Base-by-base conservation (phyloP, 208 protist species). In the Acanthamoeba triangularis region DNA sequence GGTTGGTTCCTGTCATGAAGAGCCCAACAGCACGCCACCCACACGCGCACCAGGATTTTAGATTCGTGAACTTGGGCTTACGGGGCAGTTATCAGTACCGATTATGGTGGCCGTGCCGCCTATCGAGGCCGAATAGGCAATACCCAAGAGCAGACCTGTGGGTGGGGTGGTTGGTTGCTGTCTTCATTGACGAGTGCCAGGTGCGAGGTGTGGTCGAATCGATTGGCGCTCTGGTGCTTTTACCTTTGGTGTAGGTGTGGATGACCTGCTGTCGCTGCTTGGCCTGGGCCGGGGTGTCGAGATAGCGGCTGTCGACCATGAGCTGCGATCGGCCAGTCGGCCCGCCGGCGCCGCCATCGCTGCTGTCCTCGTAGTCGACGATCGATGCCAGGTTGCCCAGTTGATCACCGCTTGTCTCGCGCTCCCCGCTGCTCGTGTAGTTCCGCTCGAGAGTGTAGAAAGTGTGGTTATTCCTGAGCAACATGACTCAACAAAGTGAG, bases 21-120 rank as follows among this genome's bases (percentile, higher is more conserved):
- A n/a, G n/a, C n/a, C n/a, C 63, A 78, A 13, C 11, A 2, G n/a
- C n/a, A n/a, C n/a, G n/a, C n/a, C n/a, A n/a, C n/a, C n/a, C n/a
- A n/a, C n/a, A n/a, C n/a, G n/a, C n/a, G n/a, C n/a, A n/a, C n/a
- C n/a, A n/a, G n/a, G n/a, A n/a, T n/a, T n/a, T n/a, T n/a, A n/a
- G n/a, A n/a, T n/a, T n/a, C n/a, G n/a, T n/a, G n/a, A n/a, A n/a
- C n/a, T n/a, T n/a, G n/a, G n/a, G 35, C 23, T 11, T 0, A 49
- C n/a, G 6, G 61, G 14, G 10, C 14, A 7, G 49, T 44, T 20
- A n/a, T 4, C 3, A 14, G 65, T 94, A 54, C 90, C 90, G 30
- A 94, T 44, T 16, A 94, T 20, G 7, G 90, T 94, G 49, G 90
- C 47, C 65, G 90, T 94, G 63, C 90, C 90, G 23, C 90, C 90